phyloP scores from a whole-genome alignment of 352 stramenopile species.

The Blastocystis sp. region DNA sequence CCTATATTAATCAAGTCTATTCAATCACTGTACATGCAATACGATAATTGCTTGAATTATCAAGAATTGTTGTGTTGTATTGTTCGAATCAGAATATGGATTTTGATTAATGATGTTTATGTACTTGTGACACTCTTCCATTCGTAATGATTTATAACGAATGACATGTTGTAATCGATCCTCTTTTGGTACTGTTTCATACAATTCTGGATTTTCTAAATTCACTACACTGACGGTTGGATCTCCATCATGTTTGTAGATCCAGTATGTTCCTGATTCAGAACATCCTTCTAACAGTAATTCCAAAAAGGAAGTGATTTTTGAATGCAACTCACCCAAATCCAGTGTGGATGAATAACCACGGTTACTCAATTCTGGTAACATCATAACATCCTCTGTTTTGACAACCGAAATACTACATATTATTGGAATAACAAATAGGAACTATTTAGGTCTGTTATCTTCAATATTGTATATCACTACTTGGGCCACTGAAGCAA shows the following conservation, averaged over 20 bases:
- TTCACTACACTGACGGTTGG: neutral
- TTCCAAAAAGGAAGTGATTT: neutral
- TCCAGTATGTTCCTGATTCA: slow-evolving; percentile 1
- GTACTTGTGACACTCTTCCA: slow-evolving; percentile 17
- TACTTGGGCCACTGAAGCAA: slow-evolving; percentile 17
- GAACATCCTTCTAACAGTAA: neutral
- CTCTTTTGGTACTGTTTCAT: neutral
- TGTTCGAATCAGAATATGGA: neutral
- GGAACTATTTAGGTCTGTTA: slow-evolving; percentile 20
- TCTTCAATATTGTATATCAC: slow-evolving; percentile 39
- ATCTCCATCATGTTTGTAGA: slow-evolving; percentile 15
- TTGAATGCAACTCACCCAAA: neutral
- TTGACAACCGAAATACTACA: slow-evolving; percentile 1
- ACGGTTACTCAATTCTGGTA: too few species aligned
- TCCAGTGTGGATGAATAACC: neutral
- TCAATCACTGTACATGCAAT: neutral
- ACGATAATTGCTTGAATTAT: neutral
- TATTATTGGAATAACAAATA: neutral
- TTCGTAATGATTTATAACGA: neutral
- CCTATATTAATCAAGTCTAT: neutral
- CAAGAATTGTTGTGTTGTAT: neutral
- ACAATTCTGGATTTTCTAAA: neutral
- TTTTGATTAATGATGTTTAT: neutral
- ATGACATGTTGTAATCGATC: neutral
- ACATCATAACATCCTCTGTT: slow-evolving; percentile 22